Evolutionary conservation across 2,329 filamentous ascomycete genomes (phyloP).

Genomic region (Sporothrix phasma): DNA sequence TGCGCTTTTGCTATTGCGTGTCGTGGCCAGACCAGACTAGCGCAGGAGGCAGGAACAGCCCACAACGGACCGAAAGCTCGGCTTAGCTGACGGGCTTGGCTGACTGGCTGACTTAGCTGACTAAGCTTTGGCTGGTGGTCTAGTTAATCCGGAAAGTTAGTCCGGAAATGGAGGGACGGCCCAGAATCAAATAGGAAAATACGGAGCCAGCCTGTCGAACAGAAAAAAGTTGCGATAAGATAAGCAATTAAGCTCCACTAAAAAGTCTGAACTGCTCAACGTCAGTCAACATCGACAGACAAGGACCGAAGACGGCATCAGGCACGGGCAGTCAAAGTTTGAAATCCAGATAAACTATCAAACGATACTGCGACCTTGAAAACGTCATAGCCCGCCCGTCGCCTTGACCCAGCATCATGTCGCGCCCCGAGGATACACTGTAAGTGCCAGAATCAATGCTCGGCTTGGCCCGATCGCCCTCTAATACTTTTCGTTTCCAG

Average conservation of each 20-base stretch:
- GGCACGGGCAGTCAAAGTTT: neutral
- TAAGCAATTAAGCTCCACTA: conserved; percentile 14
- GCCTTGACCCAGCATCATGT: conserved; percentile 51
- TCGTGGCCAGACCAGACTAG: conserved; percentile 1
- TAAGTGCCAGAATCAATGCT: no score
- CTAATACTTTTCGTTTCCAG: conserved; percentile 38
- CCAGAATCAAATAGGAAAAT: neutral
- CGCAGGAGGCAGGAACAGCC: neutral
- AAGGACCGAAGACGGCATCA: neutral
- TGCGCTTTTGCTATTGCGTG: neutral
- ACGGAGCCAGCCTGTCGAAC: neutral
- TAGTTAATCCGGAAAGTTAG: conserved; percentile 11
- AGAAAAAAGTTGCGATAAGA: conserved; percentile 12
- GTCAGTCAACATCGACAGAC: neutral
- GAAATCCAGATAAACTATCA: neutral
- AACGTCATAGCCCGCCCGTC: neutral
- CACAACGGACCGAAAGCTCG: neutral
- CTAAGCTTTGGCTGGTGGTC: neutral
- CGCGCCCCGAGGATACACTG: conserved; percentile 92
- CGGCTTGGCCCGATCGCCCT: conserved; percentile 19
- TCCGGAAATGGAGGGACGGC: conserved; percentile 1
- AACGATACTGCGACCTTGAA: neutral
- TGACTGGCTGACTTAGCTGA: no score
- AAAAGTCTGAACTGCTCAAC: conserved; percentile 12
- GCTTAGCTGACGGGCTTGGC: neutral